Percentiles rank a stretch among this genome's conserved stretches.
Conservation (phyloP, 257 asterid species). For the Salvia miltiorrhiza region DNA sequence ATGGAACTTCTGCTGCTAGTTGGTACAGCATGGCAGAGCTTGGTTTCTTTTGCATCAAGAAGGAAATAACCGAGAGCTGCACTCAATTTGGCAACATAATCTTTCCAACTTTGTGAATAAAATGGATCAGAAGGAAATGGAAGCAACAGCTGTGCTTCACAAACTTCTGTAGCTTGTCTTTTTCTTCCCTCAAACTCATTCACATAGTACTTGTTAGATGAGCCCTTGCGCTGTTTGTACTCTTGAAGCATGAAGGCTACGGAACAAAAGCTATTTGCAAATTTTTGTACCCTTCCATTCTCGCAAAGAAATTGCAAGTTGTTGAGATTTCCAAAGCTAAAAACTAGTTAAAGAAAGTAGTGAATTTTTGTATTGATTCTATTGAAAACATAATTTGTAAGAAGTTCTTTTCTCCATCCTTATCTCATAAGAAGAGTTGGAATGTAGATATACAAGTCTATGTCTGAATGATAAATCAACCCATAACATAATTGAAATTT, state of each 20-base stretch:
- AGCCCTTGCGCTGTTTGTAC: constrained; percentile 35
- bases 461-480: neutral
- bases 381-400: neutral
- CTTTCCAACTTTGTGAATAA: constrained; percentile 56
- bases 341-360: constrained; percentile 56
- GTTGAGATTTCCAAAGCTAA: constrained; percentile 88
- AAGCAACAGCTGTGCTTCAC: constrained; percentile 33
- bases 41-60: constrained; percentile 57
- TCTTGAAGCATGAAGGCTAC: constrained; percentile 89
- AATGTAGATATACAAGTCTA: neutral
- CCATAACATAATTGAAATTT: constrained; percentile 5
- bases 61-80: constrained; percentile 70
- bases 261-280: constrained; percentile 98
- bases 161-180: constrained; percentile 32
- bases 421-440: constrained; percentile 16
- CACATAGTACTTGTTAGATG: constrained; percentile 26
- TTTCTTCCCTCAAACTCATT: constrained; percentile 37
- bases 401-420: constrained; percentile 12
- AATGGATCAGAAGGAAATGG: constrained; percentile 32
- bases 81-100: constrained; percentile 71
- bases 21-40: constrained; percentile 35
- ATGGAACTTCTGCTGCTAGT: constrained; percentile 49
- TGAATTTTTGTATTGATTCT: constrained; percentile 13
- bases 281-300: constrained; percentile 94
- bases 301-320: constrained; percentile 95